phyloP scores from a whole-genome alignment of 495 filamentous ascomycete genomes.

The Lasiosphaeris hirsuta region DNA sequence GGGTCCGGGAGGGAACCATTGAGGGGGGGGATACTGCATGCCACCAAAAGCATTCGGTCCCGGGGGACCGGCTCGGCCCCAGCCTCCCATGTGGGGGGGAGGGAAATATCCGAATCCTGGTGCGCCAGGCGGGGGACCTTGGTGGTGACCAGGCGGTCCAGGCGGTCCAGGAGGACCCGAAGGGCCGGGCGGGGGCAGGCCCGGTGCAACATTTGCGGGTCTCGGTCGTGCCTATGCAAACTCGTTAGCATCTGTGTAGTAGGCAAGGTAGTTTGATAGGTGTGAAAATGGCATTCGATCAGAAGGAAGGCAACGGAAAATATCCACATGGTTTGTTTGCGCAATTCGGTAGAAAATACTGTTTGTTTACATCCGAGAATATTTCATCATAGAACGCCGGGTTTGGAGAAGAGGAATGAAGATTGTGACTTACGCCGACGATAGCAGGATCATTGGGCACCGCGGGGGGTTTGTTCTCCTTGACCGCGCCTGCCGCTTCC shows the following conservation, averaged over 20 bases:
- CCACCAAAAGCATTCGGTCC: constrained; percentile 40
- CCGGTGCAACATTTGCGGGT: constrained; percentile 32
- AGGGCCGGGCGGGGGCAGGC: constrained; percentile 18
- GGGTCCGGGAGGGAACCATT: constrained; percentile 73
- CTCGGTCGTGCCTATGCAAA: constrained; percentile 39
- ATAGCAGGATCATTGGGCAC: constrained; percentile 96
- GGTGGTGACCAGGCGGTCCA: constrained; percentile 26
- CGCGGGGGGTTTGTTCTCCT: constrained; percentile 71
- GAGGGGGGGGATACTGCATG: constrained; percentile 59
- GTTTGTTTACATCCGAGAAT: constrained; percentile 78
- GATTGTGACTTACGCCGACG: constrained; percentile 74
- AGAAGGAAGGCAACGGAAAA: constrained; percentile 99
- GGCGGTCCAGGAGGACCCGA: constrained; percentile 19
- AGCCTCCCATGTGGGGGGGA: constrained; percentile 53
- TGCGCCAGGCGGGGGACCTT: constrained; percentile 25
- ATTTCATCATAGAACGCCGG: constrained; percentile 64
- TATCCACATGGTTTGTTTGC: constrained; percentile 87
- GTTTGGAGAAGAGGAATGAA: background rate
- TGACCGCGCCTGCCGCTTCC: constrained; percentile 57
- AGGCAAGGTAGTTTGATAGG: constrained; percentile 3
- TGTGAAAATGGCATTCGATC: constrained; percentile 42
- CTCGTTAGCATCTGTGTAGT: constrained; percentile 23
- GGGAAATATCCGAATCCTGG: constrained; percentile 40
- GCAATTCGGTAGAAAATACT: constrained; percentile 70
- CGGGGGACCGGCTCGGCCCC: constrained; percentile 37